Conservation (phyloP, 2,329 filamentous ascomycete species). For the Colletotrichum musae region DNA sequence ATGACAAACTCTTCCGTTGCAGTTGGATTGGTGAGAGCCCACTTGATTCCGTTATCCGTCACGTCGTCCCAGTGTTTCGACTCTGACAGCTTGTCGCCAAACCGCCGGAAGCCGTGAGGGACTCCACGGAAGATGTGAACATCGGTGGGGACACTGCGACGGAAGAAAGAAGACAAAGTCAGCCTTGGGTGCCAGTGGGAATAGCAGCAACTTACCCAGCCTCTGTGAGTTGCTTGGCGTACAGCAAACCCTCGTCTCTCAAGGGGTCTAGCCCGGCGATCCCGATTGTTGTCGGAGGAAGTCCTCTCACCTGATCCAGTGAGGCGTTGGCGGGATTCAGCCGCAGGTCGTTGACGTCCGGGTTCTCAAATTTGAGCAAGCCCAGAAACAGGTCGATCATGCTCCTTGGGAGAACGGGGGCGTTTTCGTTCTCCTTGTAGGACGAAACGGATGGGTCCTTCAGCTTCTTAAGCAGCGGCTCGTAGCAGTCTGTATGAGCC, state of each 20-base stretch:
- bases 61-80: slow-evolving; percentile 59
- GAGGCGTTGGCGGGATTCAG: slow-evolving; percentile 56
- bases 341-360: slow-evolving; percentile 49
- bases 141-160: slow-evolving; percentile 61
- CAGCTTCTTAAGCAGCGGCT: slow-evolving; percentile 52
- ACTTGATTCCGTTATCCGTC: slow-evolving; percentile 59
- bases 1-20: slow-evolving; percentile 46
- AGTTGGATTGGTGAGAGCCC: slow-evolving; percentile 54
- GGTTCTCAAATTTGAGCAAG: slow-evolving; percentile 46
- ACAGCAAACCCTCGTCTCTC: slow-evolving; percentile 64
- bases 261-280: slow-evolving; percentile 63
- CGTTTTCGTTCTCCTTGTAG: slow-evolving; percentile 60
- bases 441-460: slow-evolving; percentile 58
- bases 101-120: slow-evolving; percentile 64
- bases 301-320: slow-evolving; percentile 52
- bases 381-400: slow-evolving; percentile 51
- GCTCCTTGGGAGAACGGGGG: slow-evolving; percentile 62
- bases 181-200: neutral
- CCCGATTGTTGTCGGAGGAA: slow-evolving; percentile 61
- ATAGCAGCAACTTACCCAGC: slow-evolving; percentile 54
- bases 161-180: neutral
- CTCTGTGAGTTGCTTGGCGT: slow-evolving; percentile 58
- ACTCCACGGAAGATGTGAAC: slow-evolving; percentile 65
- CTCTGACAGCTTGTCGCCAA: slow-evolving; percentile 56
- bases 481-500: slow-evolving; percentile 48